Evolutionary conservation across 768 basidiomycete genomes (phyloP).

Genomic region (Rhodotorula kratochvilovae): DNA sequence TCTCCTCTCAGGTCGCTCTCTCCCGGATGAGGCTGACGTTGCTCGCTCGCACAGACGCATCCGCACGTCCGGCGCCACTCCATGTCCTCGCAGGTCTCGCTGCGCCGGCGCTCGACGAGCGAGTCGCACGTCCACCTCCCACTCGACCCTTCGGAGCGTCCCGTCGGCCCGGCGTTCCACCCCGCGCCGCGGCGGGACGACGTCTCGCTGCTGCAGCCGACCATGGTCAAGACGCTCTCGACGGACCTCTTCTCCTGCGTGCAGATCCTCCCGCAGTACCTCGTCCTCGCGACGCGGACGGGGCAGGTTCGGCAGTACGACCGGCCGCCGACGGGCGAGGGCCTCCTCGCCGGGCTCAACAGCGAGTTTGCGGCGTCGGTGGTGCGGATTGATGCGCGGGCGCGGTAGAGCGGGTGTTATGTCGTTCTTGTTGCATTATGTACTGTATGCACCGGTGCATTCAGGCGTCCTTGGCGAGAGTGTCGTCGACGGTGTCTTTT

Average conservation of each 20-base stretch:
- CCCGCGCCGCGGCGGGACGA: conserved; percentile 86
- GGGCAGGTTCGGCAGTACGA: conserved; percentile 77
- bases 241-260: conserved; percentile 69
- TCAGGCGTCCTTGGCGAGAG: too few relatives aligned
- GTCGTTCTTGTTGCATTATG: too few relatives aligned
- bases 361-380: conserved; percentile 30
- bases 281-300: conserved; percentile 71
- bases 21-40: too few relatives aligned
- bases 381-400: conserved; percentile 28
- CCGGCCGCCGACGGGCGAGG: conserved; percentile 40
- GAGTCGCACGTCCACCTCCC: conserved; percentile 56
- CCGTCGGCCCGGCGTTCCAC: conserved; percentile 55
- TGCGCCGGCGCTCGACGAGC: conserved; percentile 51
- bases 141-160: conserved; percentile 46
- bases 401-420: neutral
- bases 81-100: conserved; percentile 63
- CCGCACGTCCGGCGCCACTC: conserved; percentile 66
- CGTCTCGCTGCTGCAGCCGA: conserved; percentile 57
- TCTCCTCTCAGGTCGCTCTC: neutral
- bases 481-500: too few relatives aligned
- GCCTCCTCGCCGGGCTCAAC: conserved; percentile 5
- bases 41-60: conserved; percentile 63
- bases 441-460: too few relatives aligned
- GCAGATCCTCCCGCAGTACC: conserved; percentile 68
- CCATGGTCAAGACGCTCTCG: conserved; percentile 69